Evolutionary conservation across 768 basidiomycete species (phyloP).

Genomic region (Amanita brunnescens): DNA sequence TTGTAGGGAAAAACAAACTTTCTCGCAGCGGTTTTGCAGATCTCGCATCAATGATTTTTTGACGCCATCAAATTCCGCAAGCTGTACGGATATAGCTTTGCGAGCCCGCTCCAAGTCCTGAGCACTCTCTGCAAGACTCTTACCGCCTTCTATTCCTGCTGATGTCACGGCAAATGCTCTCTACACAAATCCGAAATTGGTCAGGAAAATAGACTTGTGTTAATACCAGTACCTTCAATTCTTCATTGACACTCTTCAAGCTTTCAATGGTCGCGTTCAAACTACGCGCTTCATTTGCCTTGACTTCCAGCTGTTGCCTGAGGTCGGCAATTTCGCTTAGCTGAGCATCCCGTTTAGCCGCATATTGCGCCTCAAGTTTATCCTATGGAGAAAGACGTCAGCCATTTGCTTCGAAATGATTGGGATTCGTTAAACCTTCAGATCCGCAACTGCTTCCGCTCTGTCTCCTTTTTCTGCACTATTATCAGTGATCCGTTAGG

Average conservation of each 20-base stretch:
- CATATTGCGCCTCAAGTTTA: slow-evolving; percentile 92
- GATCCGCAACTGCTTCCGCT: slow-evolving; percentile 57
- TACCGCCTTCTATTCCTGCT: slow-evolving; percentile 94
- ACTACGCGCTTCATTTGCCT: slow-evolving; percentile 73
- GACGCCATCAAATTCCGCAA: slow-evolving; percentile 96
- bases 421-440: slow-evolving; percentile 52
- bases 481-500: slow-evolving; percentile 1
- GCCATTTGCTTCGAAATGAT: slow-evolving; percentile 9
- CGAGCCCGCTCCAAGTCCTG: slow-evolving; percentile 95
- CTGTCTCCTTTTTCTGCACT: slow-evolving; percentile 53
- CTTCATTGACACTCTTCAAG: slow-evolving; percentile 94
- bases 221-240: slow-evolving; percentile 72
- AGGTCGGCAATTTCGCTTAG: slow-evolving; percentile 77
- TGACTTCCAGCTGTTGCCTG: slow-evolving; percentile 84
- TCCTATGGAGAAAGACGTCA: slow-evolving; percentile 38
- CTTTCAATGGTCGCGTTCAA: slow-evolving; percentile 84
- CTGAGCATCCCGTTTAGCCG: slow-evolving; percentile 86
- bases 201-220: neutral
- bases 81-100: slow-evolving; percentile 95
- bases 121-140: slow-evolving; percentile 93
- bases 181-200: slow-evolving; percentile 29
- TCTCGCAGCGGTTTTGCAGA: slow-evolving; percentile 98
- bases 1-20: slow-evolving; percentile 42
- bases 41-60: slow-evolving; percentile 99
- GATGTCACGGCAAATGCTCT: slow-evolving; percentile 96